phyloP scores from a whole-genome alignment of 805 yeast genomes.

The Candida maris region DNA sequence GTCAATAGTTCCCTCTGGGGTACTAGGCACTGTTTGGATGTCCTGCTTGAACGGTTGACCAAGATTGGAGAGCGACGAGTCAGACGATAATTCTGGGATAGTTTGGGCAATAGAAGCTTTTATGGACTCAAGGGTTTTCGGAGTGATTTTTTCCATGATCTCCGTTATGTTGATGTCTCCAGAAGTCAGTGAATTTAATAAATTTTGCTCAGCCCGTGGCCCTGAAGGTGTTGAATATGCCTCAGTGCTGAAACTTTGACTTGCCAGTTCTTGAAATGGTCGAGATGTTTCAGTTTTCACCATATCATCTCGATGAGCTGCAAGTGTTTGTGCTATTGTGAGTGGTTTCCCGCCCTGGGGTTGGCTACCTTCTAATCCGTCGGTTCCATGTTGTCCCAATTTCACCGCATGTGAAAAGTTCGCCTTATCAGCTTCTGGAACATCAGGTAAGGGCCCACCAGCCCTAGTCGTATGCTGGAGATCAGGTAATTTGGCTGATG shows the following conservation, averaged over 20 bases:
- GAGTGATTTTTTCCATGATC: constrained; percentile 11
- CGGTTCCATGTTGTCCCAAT: not conserved
- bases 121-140: constrained; percentile 14
- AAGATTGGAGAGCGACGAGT: constrained; percentile 2
- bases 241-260: not conserved
- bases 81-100: constrained; percentile 4
- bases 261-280: not conserved
- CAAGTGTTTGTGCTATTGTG: constrained; percentile 60
- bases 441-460: not conserved
- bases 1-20: constrained; percentile 26
- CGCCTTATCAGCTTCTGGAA: constrained; percentile 5
- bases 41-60: not conserved
- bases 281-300: constrained; percentile 2
- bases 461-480: not conserved
- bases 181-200: constrained; percentile 8
- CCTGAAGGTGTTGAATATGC: not conserved
- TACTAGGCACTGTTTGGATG: not conserved
- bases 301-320: constrained; percentile 48
- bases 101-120: constrained; percentile 13
- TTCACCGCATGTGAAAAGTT: not conserved
- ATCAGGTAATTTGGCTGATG: constrained; percentile 4
- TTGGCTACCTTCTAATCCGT: not conserved
- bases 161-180: constrained; percentile 9
- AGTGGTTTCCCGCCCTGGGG: constrained; percentile 26
- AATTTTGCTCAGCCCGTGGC: not conserved